Percentiles rank a stretch among this genome's conserved stretches.
These are phyloP conservation scores for Tolypocladium amazonense DNA, from an alignment of 2,329 filamentous ascomycete genomes.

Conservation along the genomic window DNA sequence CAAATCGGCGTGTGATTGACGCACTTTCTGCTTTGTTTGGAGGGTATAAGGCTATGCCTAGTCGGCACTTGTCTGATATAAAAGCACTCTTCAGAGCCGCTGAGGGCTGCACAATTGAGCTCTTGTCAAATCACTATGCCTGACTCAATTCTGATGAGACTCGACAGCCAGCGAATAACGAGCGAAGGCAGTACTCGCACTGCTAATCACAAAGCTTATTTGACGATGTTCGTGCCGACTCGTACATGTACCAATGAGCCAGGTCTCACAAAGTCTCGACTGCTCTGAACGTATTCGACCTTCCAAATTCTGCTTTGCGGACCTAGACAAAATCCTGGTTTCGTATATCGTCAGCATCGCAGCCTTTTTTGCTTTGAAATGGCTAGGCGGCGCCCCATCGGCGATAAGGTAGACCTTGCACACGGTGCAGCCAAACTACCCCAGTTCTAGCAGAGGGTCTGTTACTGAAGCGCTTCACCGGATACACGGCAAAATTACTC, in stretches of 20 bases:
- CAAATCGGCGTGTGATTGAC: not conserved
- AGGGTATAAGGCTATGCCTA: not conserved
- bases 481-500: not conserved
- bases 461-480: not conserved
- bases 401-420: not conserved
- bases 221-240: not conserved
- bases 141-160: not conserved
- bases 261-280: not conserved
- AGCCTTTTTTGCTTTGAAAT: not conserved
- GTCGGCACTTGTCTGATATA: not conserved
- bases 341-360: not conserved
- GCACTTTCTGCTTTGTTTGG: too few relatives aligned
- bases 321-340: not conserved
- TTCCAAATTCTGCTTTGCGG: not conserved
- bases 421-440: not conserved
- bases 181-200: not conserved
- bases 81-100: not conserved
- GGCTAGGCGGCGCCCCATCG: not conserved
- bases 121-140: not conserved
- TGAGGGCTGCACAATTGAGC: not conserved
- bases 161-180: not conserved
- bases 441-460: not conserved
- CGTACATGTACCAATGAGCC: not conserved
- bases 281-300: not conserved
- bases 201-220: not conserved